Percentiles rank a stretch among this genome's conserved stretches.
Conservation (phyloP, 2,329 filamentous ascomycete species). For the Microthyrium microscopicum region DNA sequence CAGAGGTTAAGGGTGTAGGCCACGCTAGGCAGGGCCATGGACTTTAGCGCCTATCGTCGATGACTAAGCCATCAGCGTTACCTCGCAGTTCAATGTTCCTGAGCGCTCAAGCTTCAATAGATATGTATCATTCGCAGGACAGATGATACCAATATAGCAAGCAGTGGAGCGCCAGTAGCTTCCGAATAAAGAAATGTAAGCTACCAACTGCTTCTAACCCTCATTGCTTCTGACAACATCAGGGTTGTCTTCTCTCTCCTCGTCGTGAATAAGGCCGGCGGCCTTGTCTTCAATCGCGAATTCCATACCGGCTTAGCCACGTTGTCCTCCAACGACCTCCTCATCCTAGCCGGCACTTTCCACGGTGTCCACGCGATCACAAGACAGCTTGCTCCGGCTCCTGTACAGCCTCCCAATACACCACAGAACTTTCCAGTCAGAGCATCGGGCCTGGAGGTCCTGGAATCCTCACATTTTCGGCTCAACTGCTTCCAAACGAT, state of each 20-base stretch:
- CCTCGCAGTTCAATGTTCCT: too few relatives aligned
- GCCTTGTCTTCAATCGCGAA: slow-evolving; percentile 87
- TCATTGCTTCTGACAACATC: too few relatives aligned
- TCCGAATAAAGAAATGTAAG: too few relatives aligned
- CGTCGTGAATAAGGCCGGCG: slow-evolving; percentile 97
- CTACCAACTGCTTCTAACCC: too few relatives aligned
- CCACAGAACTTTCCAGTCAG: slow-evolving; percentile 19
- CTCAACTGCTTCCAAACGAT: slow-evolving; percentile 91
- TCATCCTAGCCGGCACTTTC: slow-evolving; percentile 92
- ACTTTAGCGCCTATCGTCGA: too few relatives aligned
- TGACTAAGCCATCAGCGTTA: too few relatives aligned
- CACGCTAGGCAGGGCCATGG: too few relatives aligned
- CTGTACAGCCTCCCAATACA: slow-evolving; percentile 12
- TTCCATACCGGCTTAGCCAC: slow-evolving; percentile 79
- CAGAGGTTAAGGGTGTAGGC: too few relatives aligned
- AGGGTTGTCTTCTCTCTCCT: slow-evolving; percentile 94
- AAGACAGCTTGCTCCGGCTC: slow-evolving; percentile 31
- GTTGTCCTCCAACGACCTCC: slow-evolving; percentile 87
- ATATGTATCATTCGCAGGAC: too few relatives aligned
- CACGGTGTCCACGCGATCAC: slow-evolving; percentile 64
- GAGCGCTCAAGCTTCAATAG: too few relatives aligned
- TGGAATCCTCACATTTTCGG: slow-evolving; percentile 88
- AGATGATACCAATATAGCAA: too few relatives aligned
- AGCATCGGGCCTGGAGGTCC: slow-evolving; percentile 69
- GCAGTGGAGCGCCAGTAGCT: too few relatives aligned